Percentiles rank a stretch among this genome's conserved stretches.
phyloP scores from a whole-genome alignment of 441 rosid species.

The Pelargonium exstipulatum region DNA sequence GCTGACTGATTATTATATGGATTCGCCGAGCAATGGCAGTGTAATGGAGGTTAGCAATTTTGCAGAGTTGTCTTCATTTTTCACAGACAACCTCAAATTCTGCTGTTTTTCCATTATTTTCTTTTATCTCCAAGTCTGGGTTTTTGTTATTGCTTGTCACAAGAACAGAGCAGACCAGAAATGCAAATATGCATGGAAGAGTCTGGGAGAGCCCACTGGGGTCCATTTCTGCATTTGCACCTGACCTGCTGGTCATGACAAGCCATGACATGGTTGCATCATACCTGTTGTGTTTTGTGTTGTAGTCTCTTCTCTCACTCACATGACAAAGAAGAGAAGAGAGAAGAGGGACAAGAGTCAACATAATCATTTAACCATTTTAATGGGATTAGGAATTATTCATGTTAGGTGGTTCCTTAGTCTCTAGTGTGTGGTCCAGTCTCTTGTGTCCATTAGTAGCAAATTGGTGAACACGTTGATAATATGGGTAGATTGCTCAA shows the following conservation, averaged over 20 bases:
- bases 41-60: slow-evolving; percentile 71
- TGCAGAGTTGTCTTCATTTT: not conserved
- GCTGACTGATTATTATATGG: slow-evolving; percentile 52
- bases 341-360: not conserved
- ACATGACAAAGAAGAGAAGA: not conserved
- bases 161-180: too few species aligned
- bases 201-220: not conserved
- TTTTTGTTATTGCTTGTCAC: not conserved
- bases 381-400: slow-evolving; percentile 5
- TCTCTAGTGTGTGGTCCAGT: slow-evolving; percentile 2
- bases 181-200: too few species aligned
- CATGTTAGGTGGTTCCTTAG: not conserved
- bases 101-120: too few species aligned
- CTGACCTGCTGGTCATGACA: not conserved
- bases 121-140: not conserved
- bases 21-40: slow-evolving; percentile 70
- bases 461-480: too few species aligned
- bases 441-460: not conserved
- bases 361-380: slow-evolving; percentile 1
- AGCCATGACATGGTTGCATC: not conserved
- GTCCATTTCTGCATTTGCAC: slow-evolving; percentile 6
- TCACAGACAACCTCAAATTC: not conserved
- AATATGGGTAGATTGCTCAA: too few species aligned
- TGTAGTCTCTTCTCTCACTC: not conserved
- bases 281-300: not conserved